Base-by-base conservation (phyloP, 495 filamentous ascomycete genomes). In the Chaetomium fimeti region DNA sequence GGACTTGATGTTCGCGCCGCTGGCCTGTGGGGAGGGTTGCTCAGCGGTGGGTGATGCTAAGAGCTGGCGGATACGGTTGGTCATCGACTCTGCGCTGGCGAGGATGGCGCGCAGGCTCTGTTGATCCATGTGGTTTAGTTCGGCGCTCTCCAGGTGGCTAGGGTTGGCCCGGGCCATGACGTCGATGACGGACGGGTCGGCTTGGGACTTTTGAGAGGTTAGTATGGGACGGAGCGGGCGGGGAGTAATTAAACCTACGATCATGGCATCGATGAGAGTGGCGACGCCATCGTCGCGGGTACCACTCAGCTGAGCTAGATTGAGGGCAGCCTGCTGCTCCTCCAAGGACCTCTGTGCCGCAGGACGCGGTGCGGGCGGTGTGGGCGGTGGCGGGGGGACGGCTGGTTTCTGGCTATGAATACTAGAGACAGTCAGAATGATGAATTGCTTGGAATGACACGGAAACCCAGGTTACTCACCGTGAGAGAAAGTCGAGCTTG, bases 401-500 rank as follows among this genome's bases (percentile, higher is more conserved):
- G 47, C 57, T 36, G 64, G 52, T 38, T 57, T 43, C 1, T 28
- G 11, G 2, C 8, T 9, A 6, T 22, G 40, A 15, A 45, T 20
- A 43, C 56, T 58, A n/a, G 22, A 58, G 16, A 25, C 16, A 16
- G 40, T 58, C 40, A 58, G 56, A 5, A 52, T 27, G 36, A 24
- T 12, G 59, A 63, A 47, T 3, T 16, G 12, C 29, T 25, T 24
- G 7, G 5, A 52, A 4, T 8, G 29, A 22, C 24, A 48, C 2
- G 9, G 4, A 54, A 20, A 15, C 3, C 3, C 6, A 8, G 7
- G 45, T 28, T 1, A 59, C 78, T 76, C 79, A 81, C 81, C 78
- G 76, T 28, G 77, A 73, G 49, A 89, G 77, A 67, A 97, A 97
- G 71, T 95, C 89, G 16, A 89, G 77, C 74, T 90, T 88, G 75